Base-by-base conservation (phyloP, 192 early-diverging fungal species). In the Umbelopsis vinacea region DNA sequence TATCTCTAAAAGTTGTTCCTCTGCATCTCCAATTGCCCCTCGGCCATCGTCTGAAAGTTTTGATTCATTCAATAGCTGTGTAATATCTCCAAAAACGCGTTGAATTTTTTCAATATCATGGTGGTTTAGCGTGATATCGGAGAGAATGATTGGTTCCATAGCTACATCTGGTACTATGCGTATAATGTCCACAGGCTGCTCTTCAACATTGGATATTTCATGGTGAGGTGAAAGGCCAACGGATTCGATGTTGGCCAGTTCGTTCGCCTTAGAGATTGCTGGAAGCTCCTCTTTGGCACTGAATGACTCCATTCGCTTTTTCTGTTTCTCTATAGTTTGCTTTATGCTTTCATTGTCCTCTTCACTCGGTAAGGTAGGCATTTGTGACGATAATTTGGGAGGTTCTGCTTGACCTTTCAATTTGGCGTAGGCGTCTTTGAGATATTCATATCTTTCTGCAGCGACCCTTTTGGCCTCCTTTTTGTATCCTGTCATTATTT, bases 391-490 rank as follows among this genome's bases (percentile, higher is more conserved):
- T 35, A 74, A 52, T 23, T 43, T 54, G 0, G 71, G 67, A 46
- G 63, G 35, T n/a, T 53, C 35, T 22, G 66, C 38, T 2, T 79
- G 48, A 11, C 80, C 81, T 19, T 23, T 73, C 17, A 82, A 48
- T 52, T 84, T 77, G 5, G 71, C 75, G 33, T 69, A 52, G 19
- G 69, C 70, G 26, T 81, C 57, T 1, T 38, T 46, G 3, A 74
- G 43, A 38, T 76, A 73, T 15, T 86, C 85, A 52, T 81, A 79
- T 29, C 66, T 66, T 17, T 83, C 68, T 9, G 54, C 48, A 7
- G 73, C 66, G 3, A 60, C 53, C 2, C 71, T 72, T 21, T 74
- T 70, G 7, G 74, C 73, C 14, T 73, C n/a, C 14, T 12, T 11
- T 5, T 74, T 75, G 8, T 52, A 71, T 43, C 45, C 23, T 17